A percentile compares a stretch with the other conserved stretches of the same genome.
Conservation (phyloP, 2,329 filamentous ascomycete genomes). For the Hypoxylon sp. region DNA sequence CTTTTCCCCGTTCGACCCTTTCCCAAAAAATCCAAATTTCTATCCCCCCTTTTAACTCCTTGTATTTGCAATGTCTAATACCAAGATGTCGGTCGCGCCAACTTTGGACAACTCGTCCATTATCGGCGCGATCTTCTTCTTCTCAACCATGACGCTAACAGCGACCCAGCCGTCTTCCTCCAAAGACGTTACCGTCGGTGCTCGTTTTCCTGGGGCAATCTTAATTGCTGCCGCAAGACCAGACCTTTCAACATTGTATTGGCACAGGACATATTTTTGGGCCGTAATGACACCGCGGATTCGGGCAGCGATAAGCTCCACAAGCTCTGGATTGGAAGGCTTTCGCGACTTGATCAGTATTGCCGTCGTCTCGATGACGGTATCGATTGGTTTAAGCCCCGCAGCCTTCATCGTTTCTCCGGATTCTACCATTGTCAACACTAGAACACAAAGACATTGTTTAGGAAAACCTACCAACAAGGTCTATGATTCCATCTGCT, state of each 20-base stretch:
- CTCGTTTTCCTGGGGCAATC: conserved; percentile 94
- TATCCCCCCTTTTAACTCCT: conserved; percentile 45
- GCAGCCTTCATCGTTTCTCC: conserved; percentile 98
- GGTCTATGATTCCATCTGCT: conserved; percentile 96
- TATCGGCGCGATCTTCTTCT: conserved; percentile 84
- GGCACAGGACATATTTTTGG: conserved; percentile 93
- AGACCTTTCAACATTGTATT: conserved; percentile 89
- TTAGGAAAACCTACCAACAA: conserved; percentile 79
- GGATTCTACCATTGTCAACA: conserved; percentile 74
- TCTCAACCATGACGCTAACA: conserved; percentile 93
- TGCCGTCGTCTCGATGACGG: conserved; percentile 88
- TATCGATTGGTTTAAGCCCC: conserved; percentile 93
- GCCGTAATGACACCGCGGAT: conserved; percentile 96
- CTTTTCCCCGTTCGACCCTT: conserved; percentile 10
- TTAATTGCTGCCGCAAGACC: conserved; percentile 76
- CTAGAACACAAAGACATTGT: background rate
- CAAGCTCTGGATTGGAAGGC: conserved; percentile 82
- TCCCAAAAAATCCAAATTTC: background rate
- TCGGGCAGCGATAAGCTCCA: conserved; percentile 86
- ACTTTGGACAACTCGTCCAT: conserved; percentile 87
- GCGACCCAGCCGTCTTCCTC: conserved; percentile 94
- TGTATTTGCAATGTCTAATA: conserved; percentile 85
- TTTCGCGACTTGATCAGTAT: conserved; percentile 92
- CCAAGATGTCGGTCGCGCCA: conserved; percentile 87
- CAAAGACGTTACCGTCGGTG: conserved; percentile 89